Conservation (phyloP, 2,329 filamentous ascomycete genomes). For the Scedosporium boydii region DNA sequence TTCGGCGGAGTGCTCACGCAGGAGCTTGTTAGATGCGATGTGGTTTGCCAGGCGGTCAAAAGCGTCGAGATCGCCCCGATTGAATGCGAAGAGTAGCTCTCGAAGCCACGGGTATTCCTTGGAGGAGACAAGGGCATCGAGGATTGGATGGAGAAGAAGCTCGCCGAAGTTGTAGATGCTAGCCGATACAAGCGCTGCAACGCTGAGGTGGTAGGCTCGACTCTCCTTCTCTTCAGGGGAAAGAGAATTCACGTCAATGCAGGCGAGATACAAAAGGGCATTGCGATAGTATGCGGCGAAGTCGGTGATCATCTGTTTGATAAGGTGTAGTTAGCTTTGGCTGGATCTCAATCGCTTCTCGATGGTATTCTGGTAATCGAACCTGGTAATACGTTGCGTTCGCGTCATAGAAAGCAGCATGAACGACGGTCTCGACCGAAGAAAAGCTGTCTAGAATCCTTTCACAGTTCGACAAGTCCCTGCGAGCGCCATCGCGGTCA, state of each 20-base stretch:
- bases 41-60: conserved; percentile 78
- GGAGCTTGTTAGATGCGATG: conserved; percentile 68
- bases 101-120: conserved; percentile 79
- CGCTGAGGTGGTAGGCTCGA: conserved; percentile 84
- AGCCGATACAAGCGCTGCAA: conserved; percentile 86
- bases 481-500: conserved; percentile 72
- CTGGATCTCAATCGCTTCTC: not conserved
- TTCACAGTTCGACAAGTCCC: conserved; percentile 81
- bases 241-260: conserved; percentile 74
- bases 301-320: conserved; percentile 59
- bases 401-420: conserved; percentile 91
- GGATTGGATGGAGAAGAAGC: conserved; percentile 92
- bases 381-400: conserved; percentile 92
- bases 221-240: conserved; percentile 64
- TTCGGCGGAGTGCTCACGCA: conserved; percentile 71
- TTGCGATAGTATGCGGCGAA: conserved; percentile 97
- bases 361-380: conserved; percentile 1
- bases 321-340: not conserved
- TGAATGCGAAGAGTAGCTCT: conserved; percentile 95
- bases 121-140: conserved; percentile 65
- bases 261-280: conserved; percentile 93
- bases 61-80: conserved; percentile 81
- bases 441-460: conserved; percentile 85
- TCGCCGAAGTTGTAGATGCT: conserved; percentile 99
- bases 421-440: conserved; percentile 88